Evolutionary conservation across 164 flowering plant genomes (phyloP), one percentile per base, ranked within the genome.

Genomic region (Protea cynaroides): DNA sequence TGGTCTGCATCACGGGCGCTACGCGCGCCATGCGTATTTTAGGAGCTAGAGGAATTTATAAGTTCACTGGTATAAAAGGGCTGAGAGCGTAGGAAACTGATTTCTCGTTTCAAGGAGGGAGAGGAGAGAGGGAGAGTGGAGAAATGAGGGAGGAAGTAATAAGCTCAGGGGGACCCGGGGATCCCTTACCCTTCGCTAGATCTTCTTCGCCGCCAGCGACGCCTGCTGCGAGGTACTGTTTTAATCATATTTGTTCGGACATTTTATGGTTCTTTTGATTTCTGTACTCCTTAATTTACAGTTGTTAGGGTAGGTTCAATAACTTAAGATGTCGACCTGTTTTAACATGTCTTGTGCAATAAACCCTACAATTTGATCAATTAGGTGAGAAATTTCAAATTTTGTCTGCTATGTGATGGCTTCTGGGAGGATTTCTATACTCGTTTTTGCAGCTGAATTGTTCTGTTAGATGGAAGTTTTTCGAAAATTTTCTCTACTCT

Each of bases 121-220:
- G 34, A 29, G 34, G 34, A 29, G 34, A 29, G 34, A 29, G 34
- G 5, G 66, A 34, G 66, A 57, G 58, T 62, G 59, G 43, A 68
- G 69, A 54, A 34, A 85, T 82, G 87, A 84, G 73, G 66, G 91
- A 86, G n/a, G 91, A 86, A 61, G 88, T 72, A 17, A 76, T 75
- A 58, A 84, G 88, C 80, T 82, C 86, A 2, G 85, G 84, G 0
- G 82, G 80, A 14, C 51, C 76, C 14, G 53, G 67, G 22, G 84
- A 84, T 67, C 80, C 81, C 13, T 54, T 72, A 34, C 53, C 74
- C 49, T 67, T 71, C 44, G 78, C 72, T 10, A 71, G 78, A 62
- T 82, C 85, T 24, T 74, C 81, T 22, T 75, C 85, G n/a, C 80
- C 82, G 51, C 78, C 71, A 29, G 69, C 79, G 7, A 79, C 87